phyloP scores from a whole-genome alignment of 1,284 basidiomycete genomes.

The Grifola frondosa region DNA sequence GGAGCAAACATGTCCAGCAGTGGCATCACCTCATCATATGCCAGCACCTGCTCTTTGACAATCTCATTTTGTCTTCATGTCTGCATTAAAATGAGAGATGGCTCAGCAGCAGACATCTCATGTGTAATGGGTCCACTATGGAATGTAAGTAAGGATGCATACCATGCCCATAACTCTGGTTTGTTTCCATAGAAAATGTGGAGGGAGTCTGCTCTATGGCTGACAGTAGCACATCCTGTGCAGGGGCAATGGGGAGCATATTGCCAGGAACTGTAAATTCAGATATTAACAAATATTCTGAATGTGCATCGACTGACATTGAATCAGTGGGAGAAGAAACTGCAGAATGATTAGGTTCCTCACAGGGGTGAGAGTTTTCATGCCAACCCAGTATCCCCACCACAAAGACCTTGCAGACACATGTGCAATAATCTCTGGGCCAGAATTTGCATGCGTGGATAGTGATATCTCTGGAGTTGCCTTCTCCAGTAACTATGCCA shows the following conservation, averaged over 20 bases:
- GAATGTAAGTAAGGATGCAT: constrained; percentile 28
- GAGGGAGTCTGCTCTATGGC: constrained; percentile 22
- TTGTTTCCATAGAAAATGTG: constrained; percentile 32
- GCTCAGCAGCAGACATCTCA: neutral
- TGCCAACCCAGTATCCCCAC: constrained; percentile 57
- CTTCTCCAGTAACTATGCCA: too few species aligned
- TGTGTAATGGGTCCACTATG: constrained; percentile 6
- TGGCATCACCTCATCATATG: too few species aligned
- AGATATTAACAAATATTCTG: too few species aligned
- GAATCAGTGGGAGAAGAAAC: too few species aligned
- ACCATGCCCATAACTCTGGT: constrained; percentile 46
- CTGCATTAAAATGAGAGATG: neutral
- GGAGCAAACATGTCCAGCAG: too few species aligned
- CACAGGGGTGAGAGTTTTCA: constrained; percentile 1
- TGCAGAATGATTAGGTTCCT: too few species aligned
- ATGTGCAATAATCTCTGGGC: neutral
- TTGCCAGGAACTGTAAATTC: too few species aligned
- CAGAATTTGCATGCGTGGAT: constrained; percentile 1
- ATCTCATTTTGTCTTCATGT: constrained; percentile 41
- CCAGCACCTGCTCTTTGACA: constrained; percentile 45
- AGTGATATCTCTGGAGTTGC: too few species aligned
- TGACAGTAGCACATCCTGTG: neutral
- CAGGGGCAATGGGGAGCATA: too few species aligned
- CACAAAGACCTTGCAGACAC: constrained; percentile 35
- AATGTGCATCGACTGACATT: too few species aligned